phyloP scores from a whole-genome alignment of 768 basidiomycete genomes.

The Ephemerocybe angulata region DNA sequence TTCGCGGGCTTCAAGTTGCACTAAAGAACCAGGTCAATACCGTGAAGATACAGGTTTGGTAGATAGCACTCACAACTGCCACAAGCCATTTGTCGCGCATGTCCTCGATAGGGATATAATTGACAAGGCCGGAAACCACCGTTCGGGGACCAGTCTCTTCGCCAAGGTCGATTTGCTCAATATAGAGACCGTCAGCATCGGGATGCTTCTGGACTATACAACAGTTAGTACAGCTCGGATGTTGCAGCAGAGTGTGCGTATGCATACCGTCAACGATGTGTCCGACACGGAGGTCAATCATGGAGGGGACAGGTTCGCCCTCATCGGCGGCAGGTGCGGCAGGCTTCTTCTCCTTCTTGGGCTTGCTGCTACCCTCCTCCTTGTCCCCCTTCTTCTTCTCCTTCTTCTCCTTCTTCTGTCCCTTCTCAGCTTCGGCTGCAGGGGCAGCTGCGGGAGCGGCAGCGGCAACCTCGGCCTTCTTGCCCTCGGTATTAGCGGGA shows the following conservation, averaged over 20 bases:
- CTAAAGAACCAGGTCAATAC: conserved; percentile 32
- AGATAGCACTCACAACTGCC: conserved; percentile 60
- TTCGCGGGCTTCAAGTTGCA: conserved; percentile 93
- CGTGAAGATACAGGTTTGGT: too few relatives aligned
- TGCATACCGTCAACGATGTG: conserved; percentile 82
- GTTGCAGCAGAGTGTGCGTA: not conserved
- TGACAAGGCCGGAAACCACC: conserved; percentile 93
- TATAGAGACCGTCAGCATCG: conserved; percentile 95
- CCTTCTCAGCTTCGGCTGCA: conserved; percentile 26
- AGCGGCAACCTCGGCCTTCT: conserved; percentile 16
- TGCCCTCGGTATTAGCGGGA: conserved; percentile 8
- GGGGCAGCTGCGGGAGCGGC: conserved; percentile 11
- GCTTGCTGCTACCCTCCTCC: conserved; percentile 35
- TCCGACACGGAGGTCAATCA: conserved; percentile 96
- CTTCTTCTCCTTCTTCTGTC: conserved; percentile 55
- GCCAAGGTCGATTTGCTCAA: conserved; percentile 97
- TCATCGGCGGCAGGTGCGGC: conserved; percentile 52
- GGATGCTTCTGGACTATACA: conserved; percentile 89
- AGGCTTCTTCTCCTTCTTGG: conserved; percentile 41
- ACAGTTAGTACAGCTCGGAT: conserved; percentile 1
- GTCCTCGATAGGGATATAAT: conserved; percentile 93
- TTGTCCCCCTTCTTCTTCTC: conserved; percentile 52
- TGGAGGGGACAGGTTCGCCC: conserved; percentile 86
- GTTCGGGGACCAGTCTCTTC: conserved; percentile 94
- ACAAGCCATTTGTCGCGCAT: conserved; percentile 83